Percentiles rank a stretch among this genome's conserved stretches.
phyloP scores from a whole-genome alignment of 2,329 filamentous ascomycete genomes.

The Neopestalotiopsis rosae region DNA sequence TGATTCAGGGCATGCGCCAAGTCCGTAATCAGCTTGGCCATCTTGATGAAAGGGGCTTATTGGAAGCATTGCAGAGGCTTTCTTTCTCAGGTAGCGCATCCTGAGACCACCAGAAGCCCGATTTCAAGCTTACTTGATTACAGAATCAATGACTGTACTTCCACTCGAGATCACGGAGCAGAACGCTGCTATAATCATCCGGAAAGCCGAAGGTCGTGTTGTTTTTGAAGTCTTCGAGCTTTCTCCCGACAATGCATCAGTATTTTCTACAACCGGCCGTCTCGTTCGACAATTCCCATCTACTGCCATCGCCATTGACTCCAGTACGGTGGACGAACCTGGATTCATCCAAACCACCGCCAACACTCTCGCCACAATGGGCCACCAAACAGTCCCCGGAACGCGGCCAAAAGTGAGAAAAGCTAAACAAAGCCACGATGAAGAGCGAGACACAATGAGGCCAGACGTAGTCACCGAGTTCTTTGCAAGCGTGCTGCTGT shows the following conservation, averaged over 20 bases:
- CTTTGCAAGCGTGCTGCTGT: constrained; percentile 43
- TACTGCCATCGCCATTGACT: constrained; percentile 23
- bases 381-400: constrained; percentile 27
- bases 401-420: constrained; percentile 39
- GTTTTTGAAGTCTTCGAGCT: constrained; percentile 37
- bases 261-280: constrained; percentile 34
- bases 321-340: constrained; percentile 17
- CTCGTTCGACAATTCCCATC: constrained; percentile 36
- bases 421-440: constrained; percentile 37
- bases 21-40: background rate
- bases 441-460: constrained; percentile 53
- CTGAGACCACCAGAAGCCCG: background rate
- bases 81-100: background rate
- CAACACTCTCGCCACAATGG: constrained; percentile 34
- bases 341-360: constrained; percentile 30
- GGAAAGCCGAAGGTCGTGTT: constrained; percentile 18
- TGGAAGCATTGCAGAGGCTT: background rate
- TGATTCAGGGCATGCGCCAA: constrained; percentile 1
- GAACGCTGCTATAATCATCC: constrained; percentile 38
- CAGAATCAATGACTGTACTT: constrained; percentile 20
- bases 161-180: constrained; percentile 33
- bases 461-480: constrained; percentile 59
- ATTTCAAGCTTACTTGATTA: background rate
- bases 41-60: background rate
- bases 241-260: constrained; percentile 26